Percentiles rank a stretch among this genome's conserved stretches.
phyloP scores from a whole-genome alignment of 371 early-diverging fungal species.

The Saksenaea vasiformis region DNA sequence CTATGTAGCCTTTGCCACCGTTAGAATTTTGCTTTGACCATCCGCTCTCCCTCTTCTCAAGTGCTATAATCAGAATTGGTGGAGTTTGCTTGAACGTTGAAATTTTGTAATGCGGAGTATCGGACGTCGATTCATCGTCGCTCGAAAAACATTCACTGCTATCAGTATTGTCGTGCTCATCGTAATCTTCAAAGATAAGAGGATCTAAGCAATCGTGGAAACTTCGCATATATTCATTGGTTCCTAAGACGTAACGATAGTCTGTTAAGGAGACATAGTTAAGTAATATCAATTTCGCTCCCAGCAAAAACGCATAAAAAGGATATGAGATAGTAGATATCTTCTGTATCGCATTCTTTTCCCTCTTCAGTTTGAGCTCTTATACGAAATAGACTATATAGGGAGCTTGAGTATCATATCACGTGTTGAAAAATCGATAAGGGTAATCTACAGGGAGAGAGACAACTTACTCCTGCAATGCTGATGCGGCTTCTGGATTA shows the following conservation, averaged over 20 bases:
- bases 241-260: conserved; percentile 18
- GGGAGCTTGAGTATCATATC: background rate
- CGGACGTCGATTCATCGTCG: background rate
- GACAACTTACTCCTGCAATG: background rate
- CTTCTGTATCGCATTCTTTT: conserved; percentile 13
- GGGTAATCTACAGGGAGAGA: too few species aligned
- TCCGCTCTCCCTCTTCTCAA: conserved; percentile 23
- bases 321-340: conserved; percentile 17
- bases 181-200: conserved; percentile 30
- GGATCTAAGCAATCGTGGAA: conserved; percentile 48
- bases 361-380: conserved; percentile 19
- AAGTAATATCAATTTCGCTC: background rate
- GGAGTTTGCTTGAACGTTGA: conserved; percentile 41
- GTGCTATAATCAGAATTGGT: conserved; percentile 34
- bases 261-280: conserved; percentile 13
- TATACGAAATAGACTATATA: conserved; percentile 19
- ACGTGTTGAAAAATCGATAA: too few species aligned
- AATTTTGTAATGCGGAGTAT: conserved; percentile 16
- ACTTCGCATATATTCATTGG: conserved; percentile 17
- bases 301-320: background rate
- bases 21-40: background rate
- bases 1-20: conserved; percentile 8
- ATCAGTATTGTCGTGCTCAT: conserved; percentile 9
- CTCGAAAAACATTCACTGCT: background rate
- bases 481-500: background rate